Evolutionary conservation across 2,329 filamentous ascomycete species (phyloP), one percentile per base, ranked within the genome.

Genomic region (Coniochaeta pulveracea): DNA sequence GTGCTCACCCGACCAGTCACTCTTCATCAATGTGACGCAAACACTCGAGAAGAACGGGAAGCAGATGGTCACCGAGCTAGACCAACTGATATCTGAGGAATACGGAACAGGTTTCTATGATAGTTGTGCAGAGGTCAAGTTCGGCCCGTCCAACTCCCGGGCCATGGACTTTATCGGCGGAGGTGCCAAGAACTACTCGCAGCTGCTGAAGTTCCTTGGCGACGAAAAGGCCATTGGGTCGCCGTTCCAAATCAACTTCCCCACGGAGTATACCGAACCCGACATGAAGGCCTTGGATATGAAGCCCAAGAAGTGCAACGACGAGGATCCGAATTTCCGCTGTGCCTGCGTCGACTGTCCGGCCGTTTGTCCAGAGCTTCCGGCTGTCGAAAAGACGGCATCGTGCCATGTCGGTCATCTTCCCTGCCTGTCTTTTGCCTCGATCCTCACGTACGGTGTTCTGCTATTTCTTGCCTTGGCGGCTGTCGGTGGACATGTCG

Each of bases 111-210:
- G 83, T 2, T 93, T 98, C 61, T 98, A 88, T 54, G 72, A 94
- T 57, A 98, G 91, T 60, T 98, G 91, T 65, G 96, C 96, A 59
- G 86, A 98, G 55, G 89, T 98, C 58, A 98, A 98, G 53, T 95
- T 96, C 49, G 91, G 91, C 22, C 82, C 88, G 6, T 88, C 89
- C 26, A 94, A 94, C 51, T 81, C 84, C 39, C 86, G 81, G 48
- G 91, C 89, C 11, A 98, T 98, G 72, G 81, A 89, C 47, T 78
- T 98, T 46, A 96, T 98, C 40, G 93, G 91, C 19, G 91, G 91
- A 11, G 88, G 89, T 11, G 91, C 91, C 10, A 89, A 88, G 56
- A 84, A 95, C 52, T 93, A 89, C 54, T 75, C 76, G 0, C 73
- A 82, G 26, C 82, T 98, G 45, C 62, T 98, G 44, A 89, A 88